A percentile compares a stretch with the other conserved stretches of the same genome.
Conservation (phyloP, 176 grass and related monocot species). For the Aechmea fasciata region DNA sequence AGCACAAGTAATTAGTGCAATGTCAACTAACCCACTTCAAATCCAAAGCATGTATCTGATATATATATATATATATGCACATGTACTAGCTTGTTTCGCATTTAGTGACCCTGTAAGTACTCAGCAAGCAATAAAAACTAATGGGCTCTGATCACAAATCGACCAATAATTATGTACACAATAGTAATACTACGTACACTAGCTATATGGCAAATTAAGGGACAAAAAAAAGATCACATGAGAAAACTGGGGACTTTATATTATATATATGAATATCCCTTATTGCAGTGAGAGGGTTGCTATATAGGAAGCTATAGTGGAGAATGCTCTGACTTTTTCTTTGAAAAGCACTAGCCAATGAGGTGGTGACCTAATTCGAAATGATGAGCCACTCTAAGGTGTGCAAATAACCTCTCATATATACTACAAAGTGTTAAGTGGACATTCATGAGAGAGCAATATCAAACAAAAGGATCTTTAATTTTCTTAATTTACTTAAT, state of each 20-base stretch:
- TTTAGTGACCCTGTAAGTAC: too few species aligned
- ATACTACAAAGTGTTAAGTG: slow-evolving; percentile 18
- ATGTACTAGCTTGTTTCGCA: too few species aligned
- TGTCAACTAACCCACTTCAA: slow-evolving; percentile 1
- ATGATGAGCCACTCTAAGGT: not conserved
- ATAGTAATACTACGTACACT: not conserved
- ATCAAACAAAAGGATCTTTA: slow-evolving; percentile 14
- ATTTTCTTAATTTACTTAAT: slow-evolving; percentile 24
- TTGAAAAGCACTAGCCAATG: slow-evolving; percentile 7
- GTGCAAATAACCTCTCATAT: slow-evolving; percentile 11
- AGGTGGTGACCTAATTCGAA: slow-evolving; percentile 15
- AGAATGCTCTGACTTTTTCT: not conserved
- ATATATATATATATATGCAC: too few species aligned
- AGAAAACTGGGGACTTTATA: too few species aligned
- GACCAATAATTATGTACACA: not conserved
- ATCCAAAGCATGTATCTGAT: not conserved
- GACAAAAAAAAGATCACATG: not conserved
- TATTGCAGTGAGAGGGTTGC: not conserved
- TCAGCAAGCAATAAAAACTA: not conserved
- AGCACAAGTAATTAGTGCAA: not conserved
- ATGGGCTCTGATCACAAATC: not conserved
- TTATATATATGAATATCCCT: too few species aligned
- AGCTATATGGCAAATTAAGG: not conserved
- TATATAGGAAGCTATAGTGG: slow-evolving; percentile 5
- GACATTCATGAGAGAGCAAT: slow-evolving; percentile 30